Conservation (phyloP, 1,139 yeast genomes). For the Yamadazyma diddensiae region DNA sequence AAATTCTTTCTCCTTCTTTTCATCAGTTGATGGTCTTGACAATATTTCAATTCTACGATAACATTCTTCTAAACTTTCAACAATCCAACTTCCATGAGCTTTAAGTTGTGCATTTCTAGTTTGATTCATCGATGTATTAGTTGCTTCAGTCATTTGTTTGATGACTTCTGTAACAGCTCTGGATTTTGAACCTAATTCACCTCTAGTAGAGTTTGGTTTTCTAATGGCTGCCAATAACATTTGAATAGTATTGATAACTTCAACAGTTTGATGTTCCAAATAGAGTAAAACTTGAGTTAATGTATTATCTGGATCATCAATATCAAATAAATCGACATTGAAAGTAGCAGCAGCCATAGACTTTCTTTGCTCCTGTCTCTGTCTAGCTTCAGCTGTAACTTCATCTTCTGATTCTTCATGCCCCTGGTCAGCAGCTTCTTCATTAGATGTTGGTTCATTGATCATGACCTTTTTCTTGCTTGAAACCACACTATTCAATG, state of each 20-base stretch:
- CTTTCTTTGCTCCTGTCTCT: constrained; percentile 47
- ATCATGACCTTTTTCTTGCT: constrained; percentile 3
- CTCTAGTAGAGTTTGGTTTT: constrained; percentile 73
- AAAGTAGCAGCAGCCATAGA: constrained; percentile 57
- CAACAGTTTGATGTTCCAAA: constrained; percentile 90
- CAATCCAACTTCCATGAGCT: constrained; percentile 91
- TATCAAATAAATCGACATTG: constrained; percentile 72
- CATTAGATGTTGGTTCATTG: constrained; percentile 4
- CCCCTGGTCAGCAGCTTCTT: constrained; percentile 3
- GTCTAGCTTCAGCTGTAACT: constrained; percentile 35
- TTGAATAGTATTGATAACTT: constrained; percentile 88
- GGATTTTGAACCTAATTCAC: constrained; percentile 70
- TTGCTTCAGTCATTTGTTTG: constrained; percentile 85
- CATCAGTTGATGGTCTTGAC: constrained; percentile 46
- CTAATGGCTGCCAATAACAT: constrained; percentile 72
- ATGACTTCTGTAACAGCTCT: constrained; percentile 73
- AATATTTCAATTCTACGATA: constrained; percentile 71
- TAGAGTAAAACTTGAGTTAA: constrained; percentile 79
- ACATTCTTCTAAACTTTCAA: constrained; percentile 81
- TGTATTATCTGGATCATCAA: constrained; percentile 83
- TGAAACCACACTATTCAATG: background rate
- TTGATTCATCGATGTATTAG: constrained; percentile 85
- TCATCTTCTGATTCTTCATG: constrained; percentile 20
- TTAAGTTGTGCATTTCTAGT: constrained; percentile 78
- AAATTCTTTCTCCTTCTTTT: constrained; percentile 54